Evolutionary conservation across 73 alveolate species (phyloP).

Genomic region (Tetrahymena borealis): DNA sequence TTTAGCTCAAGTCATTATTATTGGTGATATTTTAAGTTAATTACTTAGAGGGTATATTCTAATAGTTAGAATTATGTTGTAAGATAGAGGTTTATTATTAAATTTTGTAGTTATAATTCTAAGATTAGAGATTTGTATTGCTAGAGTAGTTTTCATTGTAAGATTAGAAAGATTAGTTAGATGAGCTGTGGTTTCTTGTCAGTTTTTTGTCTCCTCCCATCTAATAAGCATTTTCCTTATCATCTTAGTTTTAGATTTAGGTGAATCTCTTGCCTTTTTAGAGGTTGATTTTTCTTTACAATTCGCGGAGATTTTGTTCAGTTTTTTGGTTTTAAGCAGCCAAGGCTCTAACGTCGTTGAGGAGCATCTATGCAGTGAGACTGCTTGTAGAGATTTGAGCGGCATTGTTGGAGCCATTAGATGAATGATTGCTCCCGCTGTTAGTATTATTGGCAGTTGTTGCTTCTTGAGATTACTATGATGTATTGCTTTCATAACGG

Average conservation of each 20-base stretch:
- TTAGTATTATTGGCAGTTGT: background rate
- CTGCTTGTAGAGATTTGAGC: background rate
- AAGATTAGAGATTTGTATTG: too few species aligned
- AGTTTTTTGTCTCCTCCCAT: background rate
- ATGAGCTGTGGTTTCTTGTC: background rate
- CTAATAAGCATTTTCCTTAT: background rate
- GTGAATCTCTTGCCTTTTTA: background rate
- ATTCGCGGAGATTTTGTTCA: background rate
- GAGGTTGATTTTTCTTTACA: background rate
- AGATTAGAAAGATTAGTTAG: background rate
- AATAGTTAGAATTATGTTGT: too few species aligned
- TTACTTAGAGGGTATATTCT: too few species aligned
- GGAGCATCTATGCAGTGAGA: background rate
- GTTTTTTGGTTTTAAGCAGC: background rate
- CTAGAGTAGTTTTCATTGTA: background rate
- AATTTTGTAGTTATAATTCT: too few species aligned
- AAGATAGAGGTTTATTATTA: too few species aligned
- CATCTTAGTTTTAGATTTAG: background rate
- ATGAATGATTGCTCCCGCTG: background rate
- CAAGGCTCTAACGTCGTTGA: background rate
- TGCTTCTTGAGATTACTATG: background rate
- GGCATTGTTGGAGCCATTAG: background rate
- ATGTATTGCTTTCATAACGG: background rate
- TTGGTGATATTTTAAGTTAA: too few species aligned
- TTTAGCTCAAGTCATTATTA: too few species aligned